Conservation (phyloP, 1,139 yeast species). For the Candida tetrigidarum region DNA sequence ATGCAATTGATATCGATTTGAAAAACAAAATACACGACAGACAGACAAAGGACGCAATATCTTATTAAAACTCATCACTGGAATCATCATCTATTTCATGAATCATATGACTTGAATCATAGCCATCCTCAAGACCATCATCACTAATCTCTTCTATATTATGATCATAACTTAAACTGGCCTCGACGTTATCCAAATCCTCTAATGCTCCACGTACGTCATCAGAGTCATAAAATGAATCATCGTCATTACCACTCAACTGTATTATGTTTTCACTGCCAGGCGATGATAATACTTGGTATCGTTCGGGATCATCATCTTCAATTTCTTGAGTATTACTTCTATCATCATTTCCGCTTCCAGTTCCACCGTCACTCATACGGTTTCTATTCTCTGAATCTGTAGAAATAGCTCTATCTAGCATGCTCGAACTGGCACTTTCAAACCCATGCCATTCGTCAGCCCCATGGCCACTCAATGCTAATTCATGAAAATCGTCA, state of each 20-base stretch:
- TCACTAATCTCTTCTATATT: not conserved
- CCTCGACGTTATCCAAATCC: constrained; percentile 13
- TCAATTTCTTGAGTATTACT: constrained; percentile 11
- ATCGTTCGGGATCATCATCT: constrained; percentile 7
- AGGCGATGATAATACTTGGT: not conserved
- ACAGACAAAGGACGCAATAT: too few relatives aligned
- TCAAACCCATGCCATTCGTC: constrained; percentile 20
- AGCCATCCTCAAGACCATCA: not conserved
- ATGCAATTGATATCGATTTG: too few relatives aligned
- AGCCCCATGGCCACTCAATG: not conserved
- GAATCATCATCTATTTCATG: constrained; percentile 2
- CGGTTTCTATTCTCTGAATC: too few relatives aligned
- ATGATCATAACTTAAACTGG: constrained; percentile 1
- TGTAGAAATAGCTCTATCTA: constrained; percentile 7
- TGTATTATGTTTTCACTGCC: constrained; percentile 5
- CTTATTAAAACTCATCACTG: constrained; percentile 3
- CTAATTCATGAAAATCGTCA: constrained; percentile 14
- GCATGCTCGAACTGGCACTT: constrained; percentile 13
- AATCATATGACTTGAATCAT: constrained; percentile 5
- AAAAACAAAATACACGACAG: not conserved
- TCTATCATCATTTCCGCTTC: constrained; percentile 16
- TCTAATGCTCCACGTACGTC: constrained; percentile 23
- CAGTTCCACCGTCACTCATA: too few relatives aligned
- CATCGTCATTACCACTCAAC: constrained; percentile 10
- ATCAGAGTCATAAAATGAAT: constrained; percentile 17